Percentiles rank a stretch among this genome's conserved stretches.
Conservation (phyloP, 2,329 filamentous ascomycete species). For the Lecanosticta acicola region DNA sequence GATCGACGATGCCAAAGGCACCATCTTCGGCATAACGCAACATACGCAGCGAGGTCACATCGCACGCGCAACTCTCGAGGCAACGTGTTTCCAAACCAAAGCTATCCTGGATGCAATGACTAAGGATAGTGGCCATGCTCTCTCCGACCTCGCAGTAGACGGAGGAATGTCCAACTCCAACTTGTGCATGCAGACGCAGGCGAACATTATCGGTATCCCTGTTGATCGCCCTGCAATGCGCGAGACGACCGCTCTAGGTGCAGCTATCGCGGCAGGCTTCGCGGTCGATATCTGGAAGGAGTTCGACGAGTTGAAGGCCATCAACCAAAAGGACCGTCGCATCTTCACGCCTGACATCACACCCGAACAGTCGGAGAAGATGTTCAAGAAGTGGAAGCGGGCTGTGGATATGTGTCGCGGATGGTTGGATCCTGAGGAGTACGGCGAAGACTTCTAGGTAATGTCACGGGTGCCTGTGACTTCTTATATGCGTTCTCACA, state of each 20-base stretch:
- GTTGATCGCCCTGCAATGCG: slow-evolving; percentile 82
- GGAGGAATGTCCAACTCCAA: slow-evolving; percentile 86
- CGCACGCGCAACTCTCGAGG: slow-evolving; percentile 81
- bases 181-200: slow-evolving; percentile 86
- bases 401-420: slow-evolving; percentile 75
- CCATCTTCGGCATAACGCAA: slow-evolving; percentile 52
- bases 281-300: slow-evolving; percentile 72
- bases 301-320: slow-evolving; percentile 65
- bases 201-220: slow-evolving; percentile 76
- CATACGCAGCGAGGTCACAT: slow-evolving; percentile 82
- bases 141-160: slow-evolving; percentile 74
- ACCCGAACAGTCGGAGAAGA: slow-evolving; percentile 42
- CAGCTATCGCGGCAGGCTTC: slow-evolving; percentile 83
- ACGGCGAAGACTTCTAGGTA: slow-evolving; percentile 5
- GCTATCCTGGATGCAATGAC: slow-evolving; percentile 91
- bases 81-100: slow-evolving; percentile 87
- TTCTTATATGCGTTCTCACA: too few relatives aligned
- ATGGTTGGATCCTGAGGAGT: slow-evolving; percentile 44
- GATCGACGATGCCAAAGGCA: slow-evolving; percentile 89
- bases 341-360: slow-evolving; percentile 64
- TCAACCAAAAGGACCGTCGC: slow-evolving; percentile 65
- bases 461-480: too few relatives aligned
- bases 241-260: slow-evolving; percentile 82
- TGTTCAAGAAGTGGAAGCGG: slow-evolving; percentile 68
- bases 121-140: slow-evolving; percentile 69